Evolutionary conservation across 768 basidiomycete genomes (phyloP).

Genomic region (Pisolithus microcarpus): DNA sequence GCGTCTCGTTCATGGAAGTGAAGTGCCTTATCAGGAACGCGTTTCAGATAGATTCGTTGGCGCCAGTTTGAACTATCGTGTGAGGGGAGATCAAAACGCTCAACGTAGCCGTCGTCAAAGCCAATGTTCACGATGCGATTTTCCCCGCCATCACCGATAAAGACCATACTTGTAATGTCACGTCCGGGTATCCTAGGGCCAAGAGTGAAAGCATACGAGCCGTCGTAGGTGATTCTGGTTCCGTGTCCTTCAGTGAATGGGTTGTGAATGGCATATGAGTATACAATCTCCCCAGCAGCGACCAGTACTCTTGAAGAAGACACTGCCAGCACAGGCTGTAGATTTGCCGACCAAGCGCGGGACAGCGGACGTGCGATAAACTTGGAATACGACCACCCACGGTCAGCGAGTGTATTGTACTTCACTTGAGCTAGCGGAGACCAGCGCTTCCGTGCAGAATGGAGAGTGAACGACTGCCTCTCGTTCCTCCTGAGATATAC

Average conservation of each 20-base stretch:
- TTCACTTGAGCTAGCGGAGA: constrained; percentile 35
- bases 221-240: constrained; percentile 44
- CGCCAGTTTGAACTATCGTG: constrained; percentile 1
- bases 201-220: constrained; percentile 33
- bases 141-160: constrained; percentile 37
- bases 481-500: constrained; percentile 43
- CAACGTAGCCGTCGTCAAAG: constrained; percentile 52
- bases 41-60: constrained; percentile 16
- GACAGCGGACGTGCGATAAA: constrained; percentile 64
- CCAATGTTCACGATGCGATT: constrained; percentile 47
- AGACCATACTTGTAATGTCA: constrained; percentile 52
- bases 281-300: constrained; percentile 51
- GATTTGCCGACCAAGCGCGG: constrained; percentile 47
- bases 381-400: constrained; percentile 40
- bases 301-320: constrained; percentile 50
- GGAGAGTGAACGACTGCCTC: constrained; percentile 48
- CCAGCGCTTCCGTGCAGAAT: constrained; percentile 39
- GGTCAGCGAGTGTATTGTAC: constrained; percentile 48
- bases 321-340: constrained; percentile 51
- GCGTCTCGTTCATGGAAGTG: constrained; percentile 38
- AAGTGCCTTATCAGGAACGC: constrained; percentile 16
- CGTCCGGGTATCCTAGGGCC: constrained; percentile 24
- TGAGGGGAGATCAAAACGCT: constrained; percentile 36
- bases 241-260: constrained; percentile 22
- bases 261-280: constrained; percentile 46